Evolutionary conservation across 2,329 filamentous ascomycete species (phyloP).

Genomic region (Penicillium sp.): DNA sequence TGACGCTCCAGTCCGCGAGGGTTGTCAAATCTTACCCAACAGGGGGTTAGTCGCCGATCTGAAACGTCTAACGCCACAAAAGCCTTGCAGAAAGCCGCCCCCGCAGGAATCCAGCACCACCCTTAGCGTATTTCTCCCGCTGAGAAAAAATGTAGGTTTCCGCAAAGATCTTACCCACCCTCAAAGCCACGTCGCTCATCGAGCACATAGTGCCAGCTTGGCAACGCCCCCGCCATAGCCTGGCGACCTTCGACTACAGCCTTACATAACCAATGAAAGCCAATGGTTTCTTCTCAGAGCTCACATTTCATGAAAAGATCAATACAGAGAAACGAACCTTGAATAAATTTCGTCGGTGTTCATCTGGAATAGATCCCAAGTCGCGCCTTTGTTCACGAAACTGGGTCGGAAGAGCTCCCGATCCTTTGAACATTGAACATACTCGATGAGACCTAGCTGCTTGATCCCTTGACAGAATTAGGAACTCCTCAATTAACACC

Average conservation of each 20-base stretch:
- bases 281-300: too few relatives aligned
- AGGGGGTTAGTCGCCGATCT: constrained; percentile 12
- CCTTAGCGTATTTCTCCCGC: constrained; percentile 1
- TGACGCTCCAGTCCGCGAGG: neutral
- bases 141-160: neutral
- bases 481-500: constrained; percentile 2
- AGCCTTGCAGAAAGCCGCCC: constrained; percentile 2
- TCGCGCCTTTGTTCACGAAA: neutral
- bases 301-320: neutral
- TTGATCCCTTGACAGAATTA: neutral
- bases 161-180: constrained; percentile 2
- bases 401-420: constrained; percentile 12
- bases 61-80: constrained; percentile 18
- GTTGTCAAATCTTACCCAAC: constrained; percentile 5
- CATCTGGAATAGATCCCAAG: neutral
- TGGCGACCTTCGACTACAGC: neutral
- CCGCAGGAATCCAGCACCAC: neutral
- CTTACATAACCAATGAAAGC: neutral
- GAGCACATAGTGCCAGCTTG: constrained; percentile 5
- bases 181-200: constrained; percentile 3
- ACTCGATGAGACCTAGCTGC: constrained; percentile 3
- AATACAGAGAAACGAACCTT: neutral
- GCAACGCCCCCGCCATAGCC: neutral
- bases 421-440: constrained; percentile 9
- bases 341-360: neutral